Base-by-base conservation (phyloP, 768 basidiomycete species). In the Hydnum rufescens region DNA sequence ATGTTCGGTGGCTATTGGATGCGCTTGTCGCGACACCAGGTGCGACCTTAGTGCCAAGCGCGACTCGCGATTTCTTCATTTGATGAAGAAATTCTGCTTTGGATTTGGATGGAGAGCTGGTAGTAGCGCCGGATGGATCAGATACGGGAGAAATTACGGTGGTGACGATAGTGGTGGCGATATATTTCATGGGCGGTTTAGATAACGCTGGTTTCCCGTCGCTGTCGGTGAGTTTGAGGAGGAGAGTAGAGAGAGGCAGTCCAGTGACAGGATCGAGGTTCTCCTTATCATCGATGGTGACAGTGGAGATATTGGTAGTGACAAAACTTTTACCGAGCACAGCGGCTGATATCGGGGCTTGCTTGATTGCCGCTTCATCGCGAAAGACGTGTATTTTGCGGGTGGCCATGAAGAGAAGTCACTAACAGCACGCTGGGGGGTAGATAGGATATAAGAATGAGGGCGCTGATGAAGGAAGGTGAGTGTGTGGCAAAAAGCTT, bases 241-340 rank as follows among this genome's bases (percentile, higher is more conserved):
- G 44, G 26, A 47, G 44, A 8, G 13, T 28, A 25, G 44, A 47
- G 26, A 47, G 44, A 4, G 30, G 46, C n/a, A 51, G n/a, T 18
- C 52, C 52, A n/a, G 52, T 53, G 5, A 53, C 42, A 22, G 52
- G 52, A 25, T 53, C 52, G 16, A 44, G 18, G 46, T 53, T 53
- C 46, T 53, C 52, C 52, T 53, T 53, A 4, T 31, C 31, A 4
- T n/a, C 51, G 5, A 48, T 25, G n/a, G 49, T 52, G 49, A 6
- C 26, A 23, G 49, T 16, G 49, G 6, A 23, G 30, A 29, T 23
- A n/a, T 26, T 5, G n/a, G 16, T 5, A 29, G 19, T 5, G 44
- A 25, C 26, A 8, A 47, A 25, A 47, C 44, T 47, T 13, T 13
- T 47, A 47, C 44, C 44, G 44, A 13, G 13, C 26, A 47, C 13